Evolutionary conservation across 768 basidiomycete genomes (phyloP), one percentile per base, ranked within the genome.

Genomic region (Pisolithus orientalis): DNA sequence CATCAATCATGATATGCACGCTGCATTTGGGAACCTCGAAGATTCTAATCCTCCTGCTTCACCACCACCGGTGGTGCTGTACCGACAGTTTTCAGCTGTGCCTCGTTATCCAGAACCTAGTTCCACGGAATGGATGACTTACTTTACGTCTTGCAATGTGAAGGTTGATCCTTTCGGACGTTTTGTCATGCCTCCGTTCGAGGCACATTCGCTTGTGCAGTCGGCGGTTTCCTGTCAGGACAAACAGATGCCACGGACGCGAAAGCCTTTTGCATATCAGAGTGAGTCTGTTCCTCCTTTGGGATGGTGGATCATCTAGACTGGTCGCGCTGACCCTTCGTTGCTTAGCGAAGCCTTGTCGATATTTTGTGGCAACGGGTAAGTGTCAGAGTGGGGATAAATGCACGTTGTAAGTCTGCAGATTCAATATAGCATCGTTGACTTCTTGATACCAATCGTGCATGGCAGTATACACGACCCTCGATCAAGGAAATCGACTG

Each of bases 291-390:
- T 10, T 34, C 34, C 34, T 34, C 10, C 13, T 34, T 14, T 14
- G 28, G 28, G 34, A 4, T 34, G 5, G 13, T 34, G 34, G 34
- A 4, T 14, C 34, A 5, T 34, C 14, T 34, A 14, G 14, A 34
- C 11, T 13, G 13, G 11, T 13, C 13, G 11, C 11, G 5, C 34
- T 34, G 13, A 13, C 14, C 13, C 13, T 34, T 14, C 34, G 34
- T 14, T 34, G 34, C 24, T n/a, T 49, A 84, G 83, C 82, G 1
- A 84, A 84, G 53, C 77, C 76, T 27, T 85, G 83, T 65, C 80
- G 77, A 61, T 84, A 78, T 60, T 80, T 72, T 59, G 67, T 66
- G 27, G 57, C 65, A 2, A 75, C 71, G 32, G 74, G 71, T 16
- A 65, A 66, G 25, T 85, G 83, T 60, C 74, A 78, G 1, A 77